These are phyloP conservation scores for Nakazawaea pomicola DNA, from an alignment of 805 yeast genomes.

Conservation along the genomic window DNA sequence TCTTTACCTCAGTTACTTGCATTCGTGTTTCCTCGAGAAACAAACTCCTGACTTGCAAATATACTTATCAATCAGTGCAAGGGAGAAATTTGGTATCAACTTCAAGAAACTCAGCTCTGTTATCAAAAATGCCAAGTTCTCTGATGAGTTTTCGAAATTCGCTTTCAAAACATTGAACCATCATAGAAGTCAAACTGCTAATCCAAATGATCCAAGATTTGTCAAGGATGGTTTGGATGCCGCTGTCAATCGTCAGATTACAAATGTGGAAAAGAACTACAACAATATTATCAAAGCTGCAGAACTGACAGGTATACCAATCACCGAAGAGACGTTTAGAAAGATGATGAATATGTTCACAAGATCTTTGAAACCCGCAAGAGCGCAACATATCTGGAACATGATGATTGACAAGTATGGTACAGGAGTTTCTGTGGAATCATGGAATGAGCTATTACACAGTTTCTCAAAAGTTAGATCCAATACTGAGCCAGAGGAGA, in stretches of 20 bases:
- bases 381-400: constrained; percentile 46
- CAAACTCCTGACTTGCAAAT: constrained; percentile 17
- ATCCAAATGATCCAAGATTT: constrained; percentile 9
- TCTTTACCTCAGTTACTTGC: constrained; percentile 6
- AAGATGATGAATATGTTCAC: constrained; percentile 43
- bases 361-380: constrained; percentile 27
- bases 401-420: constrained; percentile 31
- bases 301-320: constrained; percentile 23
- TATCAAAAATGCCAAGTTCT: constrained; percentile 5
- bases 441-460: constrained; percentile 57
- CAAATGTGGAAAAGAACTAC: constrained; percentile 2
- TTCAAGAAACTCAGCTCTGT: not conserved
- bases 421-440: constrained; percentile 31
- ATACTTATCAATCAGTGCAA: constrained; percentile 2
- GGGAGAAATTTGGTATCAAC: constrained; percentile 1
- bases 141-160: constrained; percentile 12
- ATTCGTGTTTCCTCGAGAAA: constrained; percentile 7
- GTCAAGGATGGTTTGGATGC: constrained; percentile 3
- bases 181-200: not conserved
- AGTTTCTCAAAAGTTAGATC: constrained; percentile 22
- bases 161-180: not conserved
- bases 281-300: constrained; percentile 11
- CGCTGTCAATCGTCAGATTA: constrained; percentile 6
- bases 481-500: constrained; percentile 18
- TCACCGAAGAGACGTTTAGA: constrained; percentile 36